Evolutionary conservation across 2,329 filamentous ascomycete genomes (phyloP).

Genomic region (Bipolaris bicolor): DNA sequence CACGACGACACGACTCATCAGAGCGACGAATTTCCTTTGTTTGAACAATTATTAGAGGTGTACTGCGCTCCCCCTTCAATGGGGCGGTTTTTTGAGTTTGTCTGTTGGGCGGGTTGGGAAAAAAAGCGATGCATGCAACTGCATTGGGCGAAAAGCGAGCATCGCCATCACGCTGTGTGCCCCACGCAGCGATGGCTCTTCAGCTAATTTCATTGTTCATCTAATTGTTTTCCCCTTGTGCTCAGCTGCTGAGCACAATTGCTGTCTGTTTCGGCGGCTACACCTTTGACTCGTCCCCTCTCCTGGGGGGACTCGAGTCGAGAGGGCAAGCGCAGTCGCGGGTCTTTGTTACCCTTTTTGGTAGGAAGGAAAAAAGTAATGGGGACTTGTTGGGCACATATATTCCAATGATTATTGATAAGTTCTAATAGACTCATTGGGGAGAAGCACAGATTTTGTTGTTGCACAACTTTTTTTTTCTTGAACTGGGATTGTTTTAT

Average conservation of each 20-base stretch:
- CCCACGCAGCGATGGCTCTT: constrained; percentile 41
- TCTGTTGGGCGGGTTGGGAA: not conserved
- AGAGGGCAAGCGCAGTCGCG: constrained; percentile 41
- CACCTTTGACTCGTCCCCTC: constrained; percentile 31
- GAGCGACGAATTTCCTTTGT: constrained; percentile 48
- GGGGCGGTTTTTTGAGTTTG: constrained; percentile 22
- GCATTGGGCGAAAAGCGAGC: constrained; percentile 26
- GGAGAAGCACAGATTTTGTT: constrained; percentile 23
- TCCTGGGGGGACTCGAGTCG: constrained; percentile 25
- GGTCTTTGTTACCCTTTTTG: constrained; percentile 25
- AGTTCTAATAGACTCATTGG: constrained; percentile 24
- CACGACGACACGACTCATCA: constrained; percentile 36
- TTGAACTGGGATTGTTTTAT: constrained; percentile 6
- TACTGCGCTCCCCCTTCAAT: constrained; percentile 29
- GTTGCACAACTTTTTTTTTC: constrained; percentile 1
- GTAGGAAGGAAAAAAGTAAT: constrained; percentile 7
- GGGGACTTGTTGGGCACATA: constrained; percentile 16
- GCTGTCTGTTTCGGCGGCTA: constrained; percentile 40
- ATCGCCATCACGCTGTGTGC: constrained; percentile 28
- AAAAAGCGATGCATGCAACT: constrained; percentile 15
- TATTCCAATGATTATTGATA: constrained; percentile 30
- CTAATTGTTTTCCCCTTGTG: constrained; percentile 23
- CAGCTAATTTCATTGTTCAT: constrained; percentile 36
- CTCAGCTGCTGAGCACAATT: constrained; percentile 29
- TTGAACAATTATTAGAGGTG: constrained; percentile 31